These are phyloP conservation scores for Wickerhamomyces subpelliculosus DNA, from an alignment of 805 yeast genomes.

Conservation along the genomic window DNA sequence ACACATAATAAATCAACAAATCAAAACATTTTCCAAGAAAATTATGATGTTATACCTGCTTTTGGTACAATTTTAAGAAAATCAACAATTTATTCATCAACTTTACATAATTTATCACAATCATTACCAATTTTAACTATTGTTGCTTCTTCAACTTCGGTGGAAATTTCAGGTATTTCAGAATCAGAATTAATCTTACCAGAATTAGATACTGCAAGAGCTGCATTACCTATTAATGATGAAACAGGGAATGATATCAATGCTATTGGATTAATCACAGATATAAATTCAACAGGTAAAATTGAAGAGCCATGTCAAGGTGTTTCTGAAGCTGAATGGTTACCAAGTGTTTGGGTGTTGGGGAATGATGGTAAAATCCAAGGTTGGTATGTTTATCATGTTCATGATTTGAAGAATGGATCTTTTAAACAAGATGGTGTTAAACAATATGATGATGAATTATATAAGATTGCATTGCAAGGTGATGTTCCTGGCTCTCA, in stretches of 20 bases:
- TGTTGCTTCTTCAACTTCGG: slow-evolving; percentile 54
- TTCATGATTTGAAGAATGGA: slow-evolving; percentile 38
- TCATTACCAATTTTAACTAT: slow-evolving; percentile 30
- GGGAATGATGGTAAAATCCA: slow-evolving; percentile 57
- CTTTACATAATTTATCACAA: slow-evolving; percentile 35
- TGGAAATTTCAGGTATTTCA: slow-evolving; percentile 50
- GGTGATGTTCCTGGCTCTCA: neutral
- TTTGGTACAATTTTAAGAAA: slow-evolving; percentile 43
- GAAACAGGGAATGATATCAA: slow-evolving; percentile 61
- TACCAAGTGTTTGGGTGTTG: slow-evolving; percentile 61
- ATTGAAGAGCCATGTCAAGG: slow-evolving; percentile 51
- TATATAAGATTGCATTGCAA: slow-evolving; percentile 1
- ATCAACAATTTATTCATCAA: slow-evolving; percentile 37
- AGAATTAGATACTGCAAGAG: slow-evolving; percentile 63
- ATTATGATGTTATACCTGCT: slow-evolving; percentile 43
- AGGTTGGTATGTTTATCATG: slow-evolving; percentile 60
- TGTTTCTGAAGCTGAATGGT: slow-evolving; percentile 48
- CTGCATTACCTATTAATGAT: slow-evolving; percentile 65
- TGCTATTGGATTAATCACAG: slow-evolving; percentile 65
- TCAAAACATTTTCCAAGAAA: slow-evolving; percentile 21
- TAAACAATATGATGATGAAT: slow-evolving; percentile 3
- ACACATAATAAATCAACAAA: neutral
- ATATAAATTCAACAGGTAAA: slow-evolving; percentile 37
- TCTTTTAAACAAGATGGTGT: slow-evolving; percentile 19
- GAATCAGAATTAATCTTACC: slow-evolving; percentile 34